Base-by-base conservation (phyloP, 2,329 filamentous ascomycete species). In the Fusarium protoensiforme region DNA sequence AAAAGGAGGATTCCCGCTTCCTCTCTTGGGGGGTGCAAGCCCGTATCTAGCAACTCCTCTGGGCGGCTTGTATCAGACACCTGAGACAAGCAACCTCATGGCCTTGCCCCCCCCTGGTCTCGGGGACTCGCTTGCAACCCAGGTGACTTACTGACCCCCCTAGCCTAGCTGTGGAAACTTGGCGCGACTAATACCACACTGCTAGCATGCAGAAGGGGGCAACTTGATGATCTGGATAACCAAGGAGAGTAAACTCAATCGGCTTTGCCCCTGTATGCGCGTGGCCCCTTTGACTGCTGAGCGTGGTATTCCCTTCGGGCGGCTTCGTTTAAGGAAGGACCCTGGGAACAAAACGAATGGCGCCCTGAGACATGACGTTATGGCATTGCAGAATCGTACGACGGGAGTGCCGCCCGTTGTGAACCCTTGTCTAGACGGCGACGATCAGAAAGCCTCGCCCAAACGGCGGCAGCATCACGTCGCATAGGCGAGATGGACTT, bases 371-470 rank as follows among this genome's bases (percentile, higher is more conserved):
- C 67, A 75, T 75, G 69, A 73, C 48, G 72, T 72, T 46, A 46
- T 64, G 14, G 27, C 22, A 65, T 41, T 73, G 54, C 54, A 75
- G 63, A 71, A 71, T 75, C 72, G 69, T 75, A 75, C 72, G 72
- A 75, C 66, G 38, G 35, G 41, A 48, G 18, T 58, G 57, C 63
- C 58, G 36, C 18, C 33, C 63, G 43, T 27, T 38, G 54, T 22
- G 24, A 61, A 48, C 46, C 54, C 58, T 67, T 69, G 59, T 64
- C 71, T 65, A 22, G 53, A 61, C 35, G 53, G 63, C 13, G 43
- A 39, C 56, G 43, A 59, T 60, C 33, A 61, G 18, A 48, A 36
- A 46, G 33, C 57, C 61, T 63, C 58, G 57, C 36, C 38, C 51
- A 33, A 33, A 68, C 56, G 57, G 68, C 46, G 56, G 64, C 48